These are phyloP conservation scores for Carex kokanica DNA, from an alignment of 176 grass and related monocot species.

Conservation along the genomic window DNA sequence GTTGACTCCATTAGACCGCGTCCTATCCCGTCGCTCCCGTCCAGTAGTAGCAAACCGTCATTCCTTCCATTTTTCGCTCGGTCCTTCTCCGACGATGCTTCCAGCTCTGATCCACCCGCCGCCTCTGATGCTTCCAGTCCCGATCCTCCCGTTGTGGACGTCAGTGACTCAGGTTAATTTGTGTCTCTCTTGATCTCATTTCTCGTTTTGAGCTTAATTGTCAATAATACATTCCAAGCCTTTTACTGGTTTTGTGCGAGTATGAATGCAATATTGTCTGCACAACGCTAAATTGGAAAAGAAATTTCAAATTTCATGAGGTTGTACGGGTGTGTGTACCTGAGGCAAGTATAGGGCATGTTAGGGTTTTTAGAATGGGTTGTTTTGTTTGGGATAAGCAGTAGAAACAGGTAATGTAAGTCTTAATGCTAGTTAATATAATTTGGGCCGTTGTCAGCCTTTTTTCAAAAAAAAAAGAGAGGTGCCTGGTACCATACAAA, in stretches of 20 bases:
- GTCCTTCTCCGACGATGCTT: constrained; percentile 11
- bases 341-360: too few species aligned
- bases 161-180: constrained; percentile 25
- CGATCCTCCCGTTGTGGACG: constrained; percentile 7
- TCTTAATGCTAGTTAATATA: too few species aligned
- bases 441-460: too few species aligned
- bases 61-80: background rate
- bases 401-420: too few species aligned
- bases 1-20: background rate
- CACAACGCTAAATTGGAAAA: background rate
- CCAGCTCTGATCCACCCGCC: background rate
- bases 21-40: background rate
- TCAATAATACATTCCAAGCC: background rate
- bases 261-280: background rate
- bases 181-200: constrained; percentile 6
- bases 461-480: too few species aligned
- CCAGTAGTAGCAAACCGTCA: background rate
- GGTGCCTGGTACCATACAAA: background rate
- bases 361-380: too few species aligned
- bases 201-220: background rate
- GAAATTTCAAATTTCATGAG: background rate
- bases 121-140: background rate
- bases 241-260: background rate
- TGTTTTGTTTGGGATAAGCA: too few species aligned
- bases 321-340: too few species aligned